Base-by-base conservation (phyloP, 2,329 filamentous ascomycete genomes). In the Immersiporthe knoxdaviesiana region DNA sequence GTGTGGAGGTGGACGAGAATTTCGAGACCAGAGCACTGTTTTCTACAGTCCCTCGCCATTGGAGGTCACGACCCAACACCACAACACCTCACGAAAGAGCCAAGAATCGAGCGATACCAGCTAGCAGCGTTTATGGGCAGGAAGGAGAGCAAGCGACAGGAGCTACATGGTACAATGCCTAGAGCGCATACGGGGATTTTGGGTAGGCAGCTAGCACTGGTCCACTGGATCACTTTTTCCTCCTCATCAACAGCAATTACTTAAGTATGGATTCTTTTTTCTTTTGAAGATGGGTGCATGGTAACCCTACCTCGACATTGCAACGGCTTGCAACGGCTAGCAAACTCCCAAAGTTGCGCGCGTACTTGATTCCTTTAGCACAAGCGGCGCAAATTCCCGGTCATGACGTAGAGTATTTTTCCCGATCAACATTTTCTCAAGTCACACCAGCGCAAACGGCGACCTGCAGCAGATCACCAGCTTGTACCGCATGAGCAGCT, bases 351-450 rank as follows among this genome's bases (percentile, higher is more conserved):
- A 44, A n/a, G 7, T n/a, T 47, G 44, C 2, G 41, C 41, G 41
- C 8, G 44, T 47, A 21, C 44, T 47, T 8, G 11, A n/a, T 10
- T n/a, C 18, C 10, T 11, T 21, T 47, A 47, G 21, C 56, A 32
- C 30, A 59, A 11, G 18, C 56, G 56, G 4, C 7, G 18, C 30
- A 59, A 16, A 21, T 4, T 24, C 30, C 16, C 11, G 56, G 63
- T 65, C 63, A 65, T 65, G 63, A 65, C 63, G 63, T 65, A 35
- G 18, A 37, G n/a, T 30, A 30, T 8, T 11, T 30, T 5, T 56
- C 18, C n/a, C 24, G 24, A 30, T 59, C 56, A 35, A 10, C 44
- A n/a, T 11, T 32, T n/a, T 27, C 14, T n/a, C n/a, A n/a, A n/a
- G 18, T 27, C 14, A 27, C 24, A n/a, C 39, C 41, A 50, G 30